A percentile compares a stretch with the other conserved stretches of the same genome.
Conservation (phyloP, 148 eudicot species). For the Spergularia bocconei region DNA sequence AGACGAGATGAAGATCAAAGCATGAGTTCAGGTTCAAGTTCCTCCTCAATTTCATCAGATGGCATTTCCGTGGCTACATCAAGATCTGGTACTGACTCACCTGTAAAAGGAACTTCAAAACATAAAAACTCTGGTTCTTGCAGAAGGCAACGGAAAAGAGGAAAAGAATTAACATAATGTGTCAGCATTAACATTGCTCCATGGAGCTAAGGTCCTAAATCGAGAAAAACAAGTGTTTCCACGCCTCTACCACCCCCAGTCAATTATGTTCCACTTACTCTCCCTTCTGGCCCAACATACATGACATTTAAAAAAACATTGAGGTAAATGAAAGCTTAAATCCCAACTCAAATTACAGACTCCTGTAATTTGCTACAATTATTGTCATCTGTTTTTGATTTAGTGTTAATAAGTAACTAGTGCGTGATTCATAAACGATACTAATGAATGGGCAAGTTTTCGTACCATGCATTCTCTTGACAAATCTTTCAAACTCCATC, state of each 20-base stretch:
- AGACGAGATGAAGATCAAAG: not conserved
- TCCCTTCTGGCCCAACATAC: not conserved
- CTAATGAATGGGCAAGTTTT: not conserved
- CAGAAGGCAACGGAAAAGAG: too few species aligned
- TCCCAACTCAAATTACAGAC: not conserved
- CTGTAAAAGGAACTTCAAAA: constrained; percentile 22
- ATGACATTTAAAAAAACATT: not conserved
- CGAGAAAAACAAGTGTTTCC: too few species aligned
- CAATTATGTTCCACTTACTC: too few species aligned
- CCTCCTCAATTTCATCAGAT: constrained; percentile 4
- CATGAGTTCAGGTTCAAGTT: constrained; percentile 12
- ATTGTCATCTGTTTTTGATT: not conserved
- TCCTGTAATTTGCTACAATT: not conserved
- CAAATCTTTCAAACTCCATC: constrained; percentile 69
- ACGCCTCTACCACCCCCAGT: too few species aligned
- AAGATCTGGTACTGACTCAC: constrained; percentile 48
- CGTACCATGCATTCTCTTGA: constrained; percentile 87
- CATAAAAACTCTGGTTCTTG: not conserved
- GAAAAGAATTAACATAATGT: too few species aligned
- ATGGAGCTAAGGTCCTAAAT: too few species aligned
- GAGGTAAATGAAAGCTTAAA: not conserved
- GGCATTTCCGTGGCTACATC: constrained; percentile 8
- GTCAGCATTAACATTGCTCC: too few species aligned
- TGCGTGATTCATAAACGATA: not conserved
- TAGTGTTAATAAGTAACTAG: not conserved